phyloP scores from a whole-genome alignment of 495 filamentous ascomycete genomes.

The Tirmania nivea region DNA sequence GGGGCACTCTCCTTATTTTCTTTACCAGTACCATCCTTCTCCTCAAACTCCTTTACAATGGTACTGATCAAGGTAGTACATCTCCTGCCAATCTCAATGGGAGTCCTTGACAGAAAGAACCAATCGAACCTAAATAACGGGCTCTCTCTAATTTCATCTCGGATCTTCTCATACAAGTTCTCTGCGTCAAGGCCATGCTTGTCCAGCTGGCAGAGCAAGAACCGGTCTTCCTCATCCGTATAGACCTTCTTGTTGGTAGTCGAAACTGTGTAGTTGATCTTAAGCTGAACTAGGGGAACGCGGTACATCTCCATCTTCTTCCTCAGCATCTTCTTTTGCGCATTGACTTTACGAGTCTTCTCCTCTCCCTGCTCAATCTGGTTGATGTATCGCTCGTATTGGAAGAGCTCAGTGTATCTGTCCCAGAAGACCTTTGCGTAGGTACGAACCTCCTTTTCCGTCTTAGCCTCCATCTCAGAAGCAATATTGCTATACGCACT shows the following conservation, averaged over 20 bases:
- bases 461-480: slow-evolving; percentile 80
- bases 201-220: slow-evolving; percentile 82
- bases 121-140: slow-evolving; percentile 96
- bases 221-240: slow-evolving; percentile 94
- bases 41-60: slow-evolving; percentile 81
- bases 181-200: slow-evolving; percentile 73
- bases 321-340: slow-evolving; percentile 80
- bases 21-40: slow-evolving; percentile 43
- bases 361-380: slow-evolving; percentile 86
- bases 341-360: slow-evolving; percentile 62
- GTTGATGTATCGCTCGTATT: slow-evolving; percentile 66
- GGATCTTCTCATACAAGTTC: slow-evolving; percentile 61
- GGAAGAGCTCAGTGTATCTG: slow-evolving; percentile 65
- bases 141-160: slow-evolving; percentile 80
- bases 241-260: slow-evolving; percentile 99
- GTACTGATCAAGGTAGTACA: slow-evolving; percentile 90
- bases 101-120: slow-evolving; percentile 93
- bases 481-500: slow-evolving; percentile 64
- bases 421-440: slow-evolving; percentile 94
- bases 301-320: slow-evolving; percentile 93
- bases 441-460: slow-evolving; percentile 55
- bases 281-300: slow-evolving; percentile 88
- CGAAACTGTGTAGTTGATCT: slow-evolving; percentile 94
- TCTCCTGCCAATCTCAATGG: slow-evolving; percentile 71
- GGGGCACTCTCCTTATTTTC: slow-evolving; percentile 51